Conservation (phyloP, 257 asterid genomes). For the Plantago elongata region DNA sequence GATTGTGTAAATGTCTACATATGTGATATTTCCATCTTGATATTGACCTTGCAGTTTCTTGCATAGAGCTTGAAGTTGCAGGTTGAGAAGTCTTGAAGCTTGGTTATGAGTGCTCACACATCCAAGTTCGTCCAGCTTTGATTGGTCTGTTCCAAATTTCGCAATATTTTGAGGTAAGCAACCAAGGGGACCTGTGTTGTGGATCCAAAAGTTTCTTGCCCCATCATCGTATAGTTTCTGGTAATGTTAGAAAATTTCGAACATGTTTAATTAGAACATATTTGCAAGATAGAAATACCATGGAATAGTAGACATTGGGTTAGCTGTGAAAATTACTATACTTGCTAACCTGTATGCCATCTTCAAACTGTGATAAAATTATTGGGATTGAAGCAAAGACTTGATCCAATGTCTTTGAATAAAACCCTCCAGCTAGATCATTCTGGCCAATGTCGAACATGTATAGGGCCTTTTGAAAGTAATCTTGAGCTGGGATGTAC, state of each 20-base stretch:
- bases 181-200: conserved; percentile 91
- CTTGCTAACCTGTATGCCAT: conserved; percentile 51
- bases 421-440: conserved; percentile 90
- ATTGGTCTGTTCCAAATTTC: conserved; percentile 69
- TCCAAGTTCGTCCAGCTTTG: conserved; percentile 90
- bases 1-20: conserved; percentile 69
- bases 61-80: conserved; percentile 68
- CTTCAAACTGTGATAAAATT: conserved; percentile 59
- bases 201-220: conserved; percentile 85
- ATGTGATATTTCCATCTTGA: conserved; percentile 59
- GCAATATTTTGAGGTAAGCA: conserved; percentile 85
- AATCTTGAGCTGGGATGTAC: conserved; percentile 64
- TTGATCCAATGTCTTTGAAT: conserved; percentile 80
- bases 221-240: conserved; percentile 82
- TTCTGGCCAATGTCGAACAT: conserved; percentile 97
- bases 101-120: conserved; percentile 80
- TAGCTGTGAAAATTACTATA: neutral
- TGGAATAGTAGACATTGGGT: neutral
- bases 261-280: neutral
- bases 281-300: neutral
- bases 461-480: conserved; percentile 65
- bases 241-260: neutral
- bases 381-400: conserved; percentile 77
- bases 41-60: conserved; percentile 73
- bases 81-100: conserved; percentile 75